These are phyloP conservation scores for Inga oerstediana DNA, from an alignment of 306 rosid genomes.

Conservation along the genomic window DNA sequence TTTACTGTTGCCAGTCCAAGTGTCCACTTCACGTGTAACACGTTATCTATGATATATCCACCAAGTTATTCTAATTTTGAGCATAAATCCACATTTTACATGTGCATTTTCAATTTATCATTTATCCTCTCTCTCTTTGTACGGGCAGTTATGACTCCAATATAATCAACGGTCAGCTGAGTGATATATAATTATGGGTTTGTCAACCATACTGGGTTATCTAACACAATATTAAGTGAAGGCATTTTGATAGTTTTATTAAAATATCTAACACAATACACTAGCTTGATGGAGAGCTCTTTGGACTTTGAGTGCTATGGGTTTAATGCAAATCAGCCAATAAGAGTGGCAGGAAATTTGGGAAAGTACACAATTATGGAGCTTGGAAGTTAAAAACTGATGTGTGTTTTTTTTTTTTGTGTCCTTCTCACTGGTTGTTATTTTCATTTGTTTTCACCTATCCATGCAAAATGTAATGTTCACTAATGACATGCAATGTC, in stretches of 20 bases:
- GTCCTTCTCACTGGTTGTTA: background rate
- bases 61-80: slow-evolving; percentile 1
- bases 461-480: background rate
- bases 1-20: background rate
- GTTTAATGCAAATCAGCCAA: background rate
- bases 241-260: background rate
- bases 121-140: background rate
- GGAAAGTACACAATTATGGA: background rate
- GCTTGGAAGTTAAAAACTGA: background rate
- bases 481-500: background rate
- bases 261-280: background rate
- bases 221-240: background rate
- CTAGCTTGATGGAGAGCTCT: background rate
- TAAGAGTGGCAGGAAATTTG: background rate
- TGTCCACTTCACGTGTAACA: background rate
- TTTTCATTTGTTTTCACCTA: background rate
- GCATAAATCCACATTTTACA: background rate
- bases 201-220: background rate
- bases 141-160: slow-evolving; percentile 5
- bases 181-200: background rate
- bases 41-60: background rate
- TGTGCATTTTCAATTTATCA: background rate
- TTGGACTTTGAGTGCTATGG: background rate
- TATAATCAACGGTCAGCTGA: background rate
- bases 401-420: background rate